Conservation (phyloP, 1,284 basidiomycete species). For the Hemileia vastatrix region DNA sequence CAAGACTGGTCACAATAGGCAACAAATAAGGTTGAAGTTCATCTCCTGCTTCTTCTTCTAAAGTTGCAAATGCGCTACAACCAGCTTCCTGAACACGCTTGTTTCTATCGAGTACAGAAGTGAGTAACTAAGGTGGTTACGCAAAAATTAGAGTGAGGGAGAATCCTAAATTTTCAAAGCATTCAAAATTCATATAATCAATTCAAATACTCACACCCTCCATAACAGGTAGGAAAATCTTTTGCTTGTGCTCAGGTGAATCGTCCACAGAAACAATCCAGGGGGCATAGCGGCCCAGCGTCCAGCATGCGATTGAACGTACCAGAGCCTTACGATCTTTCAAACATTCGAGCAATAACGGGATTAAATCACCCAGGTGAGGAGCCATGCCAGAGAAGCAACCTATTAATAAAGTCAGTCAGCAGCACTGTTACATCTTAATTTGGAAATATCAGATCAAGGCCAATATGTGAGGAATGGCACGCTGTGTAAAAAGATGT, state of each 20-base stretch:
- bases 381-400: conserved; percentile 93
- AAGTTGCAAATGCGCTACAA: conserved; percentile 94
- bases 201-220: conserved; percentile 66
- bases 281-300: conserved; percentile 91
- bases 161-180: background rate
- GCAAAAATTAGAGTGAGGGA: conserved; percentile 1
- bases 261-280: conserved; percentile 75
- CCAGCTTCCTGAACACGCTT: conserved; percentile 99
- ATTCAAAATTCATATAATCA: background rate
- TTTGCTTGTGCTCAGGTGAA: conserved; percentile 74
- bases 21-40: conserved; percentile 87
- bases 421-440: no score
- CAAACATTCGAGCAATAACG: conserved; percentile 80
- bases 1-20: conserved; percentile 86
- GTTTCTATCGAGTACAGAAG: conserved; percentile 98
- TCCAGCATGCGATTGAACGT: conserved; percentile 98
- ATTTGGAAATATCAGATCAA: background rate
- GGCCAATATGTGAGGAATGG: background rate
- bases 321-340: conserved; percentile 92
- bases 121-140: conserved; percentile 58
- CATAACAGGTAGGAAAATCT: conserved; percentile 91
- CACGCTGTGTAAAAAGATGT: conserved; percentile 5
- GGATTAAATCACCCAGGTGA: conserved; percentile 81
- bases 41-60: conserved; percentile 90
- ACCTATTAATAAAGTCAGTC: conserved; percentile 59